Evolutionary conservation across 2,329 filamentous ascomycete genomes (phyloP).

Genomic region (Scedosporium apiospermum): DNA sequence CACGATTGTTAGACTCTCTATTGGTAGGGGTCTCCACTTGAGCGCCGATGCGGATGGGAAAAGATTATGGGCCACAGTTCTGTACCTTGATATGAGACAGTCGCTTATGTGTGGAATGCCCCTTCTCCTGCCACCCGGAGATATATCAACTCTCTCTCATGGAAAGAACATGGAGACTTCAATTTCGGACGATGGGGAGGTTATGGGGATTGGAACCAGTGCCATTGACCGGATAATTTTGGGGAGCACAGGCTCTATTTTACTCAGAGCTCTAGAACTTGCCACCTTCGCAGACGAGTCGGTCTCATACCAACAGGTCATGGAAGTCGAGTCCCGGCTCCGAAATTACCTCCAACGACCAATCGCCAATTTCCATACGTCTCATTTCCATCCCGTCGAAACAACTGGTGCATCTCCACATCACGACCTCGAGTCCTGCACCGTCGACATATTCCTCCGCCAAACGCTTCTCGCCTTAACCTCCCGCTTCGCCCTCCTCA

Average conservation of each 20-base stretch:
- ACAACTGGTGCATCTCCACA: conserved; percentile 11
- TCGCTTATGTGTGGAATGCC: conserved; percentile 26
- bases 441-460: conserved; percentile 24
- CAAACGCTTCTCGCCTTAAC: conserved; percentile 25
- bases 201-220: no score
- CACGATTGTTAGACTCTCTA: conserved; percentile 21
- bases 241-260: not conserved
- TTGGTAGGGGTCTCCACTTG: conserved; percentile 21
- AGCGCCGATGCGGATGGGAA: conserved; percentile 13
- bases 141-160: conserved; percentile 15
- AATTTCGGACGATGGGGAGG: not conserved
- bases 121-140: conserved; percentile 21
- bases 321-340: conserved; percentile 21
- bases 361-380: conserved; percentile 12
- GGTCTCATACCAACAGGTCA: conserved; percentile 20
- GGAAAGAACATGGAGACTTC: not conserved
- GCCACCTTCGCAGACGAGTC: conserved; percentile 15
- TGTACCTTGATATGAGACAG: conserved; percentile 25
- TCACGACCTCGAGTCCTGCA: not conserved
- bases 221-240: not conserved
- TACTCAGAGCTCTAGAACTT: not conserved
- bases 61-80: conserved; percentile 25
- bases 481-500: conserved; percentile 23
- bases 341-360: conserved; percentile 20
- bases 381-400: no score